Evolutionary conservation across 345 rosid species (phyloP).

Genomic region (Eucalyptus marginata): DNA sequence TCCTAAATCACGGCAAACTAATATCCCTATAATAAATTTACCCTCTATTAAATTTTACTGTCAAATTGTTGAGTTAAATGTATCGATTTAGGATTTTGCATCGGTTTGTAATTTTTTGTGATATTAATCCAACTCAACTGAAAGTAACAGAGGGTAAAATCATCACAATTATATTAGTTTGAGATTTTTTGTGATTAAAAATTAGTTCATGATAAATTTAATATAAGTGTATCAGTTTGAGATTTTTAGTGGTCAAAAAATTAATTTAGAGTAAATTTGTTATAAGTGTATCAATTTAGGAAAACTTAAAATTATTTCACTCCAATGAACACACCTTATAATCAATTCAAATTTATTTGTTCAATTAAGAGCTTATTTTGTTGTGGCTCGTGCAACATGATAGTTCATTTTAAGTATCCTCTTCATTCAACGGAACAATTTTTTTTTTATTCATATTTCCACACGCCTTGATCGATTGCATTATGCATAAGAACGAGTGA

Average conservation of each 20-base stretch:
- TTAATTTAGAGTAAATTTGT: rapidly evolving
- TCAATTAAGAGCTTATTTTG: neutral
- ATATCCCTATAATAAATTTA: rapidly evolving
- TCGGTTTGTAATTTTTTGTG: rapidly evolving
- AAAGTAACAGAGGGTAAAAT: rapidly evolving
- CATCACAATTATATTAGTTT: too few relatives aligned
- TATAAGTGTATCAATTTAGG: rapidly evolving
- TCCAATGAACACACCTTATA: neutral
- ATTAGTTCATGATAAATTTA: too few relatives aligned
- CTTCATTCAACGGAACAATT: neutral
- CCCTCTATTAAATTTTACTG: rapidly evolving
- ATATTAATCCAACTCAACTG: too few relatives aligned
- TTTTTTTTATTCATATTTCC: too few relatives aligned
- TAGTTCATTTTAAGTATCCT: neutral
- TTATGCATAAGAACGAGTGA: neutral
- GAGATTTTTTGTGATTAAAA: rapidly evolving
- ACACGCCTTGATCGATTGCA: neutral
- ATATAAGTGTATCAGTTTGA: rapidly evolving
- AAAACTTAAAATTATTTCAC: too few relatives aligned
- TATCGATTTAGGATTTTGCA: rapidly evolving
- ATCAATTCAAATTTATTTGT: neutral
- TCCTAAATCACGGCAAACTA: rapidly evolving
- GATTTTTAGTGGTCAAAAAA: rapidly evolving
- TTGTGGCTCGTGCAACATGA: neutral
- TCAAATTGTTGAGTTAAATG: rapidly evolving